Conservation (phyloP, 129 eudicot genomes). For the Pittosporum tobira region DNA sequence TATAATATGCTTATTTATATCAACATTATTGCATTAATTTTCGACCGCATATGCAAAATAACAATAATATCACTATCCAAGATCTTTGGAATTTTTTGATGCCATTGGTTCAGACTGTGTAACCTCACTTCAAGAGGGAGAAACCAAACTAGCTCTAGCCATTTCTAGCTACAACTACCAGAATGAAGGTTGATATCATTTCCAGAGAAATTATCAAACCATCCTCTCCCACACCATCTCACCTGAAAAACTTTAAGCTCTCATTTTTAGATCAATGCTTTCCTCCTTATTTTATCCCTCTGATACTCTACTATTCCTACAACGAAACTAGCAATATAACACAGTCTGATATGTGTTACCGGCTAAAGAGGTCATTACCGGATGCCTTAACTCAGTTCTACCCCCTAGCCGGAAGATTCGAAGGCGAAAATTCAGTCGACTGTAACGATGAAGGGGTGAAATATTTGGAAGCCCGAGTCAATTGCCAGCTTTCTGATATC, state of each 20-base stretch:
- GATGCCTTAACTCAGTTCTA: conserved; percentile 32
- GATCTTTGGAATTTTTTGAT: too few relatives aligned
- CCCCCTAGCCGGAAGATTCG: conserved; percentile 40
- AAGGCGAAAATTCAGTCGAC: conserved; percentile 17
- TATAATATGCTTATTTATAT: background rate
- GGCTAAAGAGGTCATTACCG: conserved; percentile 33
- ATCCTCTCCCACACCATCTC: conserved; percentile 27
- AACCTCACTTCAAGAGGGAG: background rate
- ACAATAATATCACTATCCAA: background rate
- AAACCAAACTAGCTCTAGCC: background rate
- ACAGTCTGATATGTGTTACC: conserved; percentile 17
- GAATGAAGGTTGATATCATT: conserved; percentile 27
- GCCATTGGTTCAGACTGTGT: background rate
- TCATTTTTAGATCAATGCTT: conserved; percentile 26
- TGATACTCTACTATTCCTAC: conserved; percentile 25
- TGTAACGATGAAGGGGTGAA: conserved; percentile 33
- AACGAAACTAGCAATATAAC: conserved; percentile 17
- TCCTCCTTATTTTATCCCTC: conserved; percentile 21
- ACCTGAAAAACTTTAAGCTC: conserved; percentile 27
- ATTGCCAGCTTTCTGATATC: conserved; percentile 13
- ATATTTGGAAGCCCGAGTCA: conserved; percentile 22
- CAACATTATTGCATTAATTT: too few relatives aligned
- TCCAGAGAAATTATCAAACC: conserved; percentile 33
- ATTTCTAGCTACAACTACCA: background rate
- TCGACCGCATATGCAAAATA: background rate